Conservation (phyloP, 257 asterid species). For the Agastache rugosa region DNA sequence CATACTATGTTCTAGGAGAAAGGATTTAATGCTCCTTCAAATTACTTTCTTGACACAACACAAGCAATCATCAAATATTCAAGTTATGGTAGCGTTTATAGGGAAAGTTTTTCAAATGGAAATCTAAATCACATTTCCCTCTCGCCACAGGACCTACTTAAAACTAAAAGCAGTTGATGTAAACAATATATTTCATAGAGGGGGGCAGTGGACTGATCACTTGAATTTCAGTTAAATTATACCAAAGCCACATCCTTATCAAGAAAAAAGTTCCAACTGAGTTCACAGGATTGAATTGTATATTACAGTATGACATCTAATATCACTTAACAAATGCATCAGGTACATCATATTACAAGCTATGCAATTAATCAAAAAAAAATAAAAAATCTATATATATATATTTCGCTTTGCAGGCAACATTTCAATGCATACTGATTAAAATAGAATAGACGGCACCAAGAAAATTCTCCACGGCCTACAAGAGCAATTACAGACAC, state of each 20-base stretch:
- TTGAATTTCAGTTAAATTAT: conserved; percentile 9
- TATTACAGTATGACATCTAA: neutral
- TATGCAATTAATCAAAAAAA: neutral
- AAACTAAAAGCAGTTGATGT: neutral
- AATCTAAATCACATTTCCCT: conserved; percentile 15
- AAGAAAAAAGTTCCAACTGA: neutral
- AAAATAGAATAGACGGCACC: neutral
- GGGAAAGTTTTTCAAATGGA: neutral
- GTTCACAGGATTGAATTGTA: neutral
- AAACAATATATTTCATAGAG: neutral
- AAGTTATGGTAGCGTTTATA: conserved; percentile 19
- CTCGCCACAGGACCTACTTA: neutral
- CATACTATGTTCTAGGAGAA: conserved; percentile 17
- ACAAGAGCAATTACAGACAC: conserved; percentile 19
- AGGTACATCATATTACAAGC: conserved; percentile 19
- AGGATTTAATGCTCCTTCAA: conserved; percentile 21
- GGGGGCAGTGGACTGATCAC: neutral
- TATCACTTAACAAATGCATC: neutral
- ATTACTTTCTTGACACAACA: conserved; percentile 30
- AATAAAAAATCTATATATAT: neutral
- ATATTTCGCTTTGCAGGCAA: neutral
- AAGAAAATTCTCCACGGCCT: conserved; percentile 10
- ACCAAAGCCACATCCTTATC: conserved; percentile 12
- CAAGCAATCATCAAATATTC: conserved; percentile 25
- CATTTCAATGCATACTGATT: conserved; percentile 1